Percentiles rank a stretch among this genome's conserved stretches.
These are phyloP conservation scores for Dentipellis sp. DNA, from an alignment of 768 basidiomycete genomes.

Conservation along the genomic window DNA sequence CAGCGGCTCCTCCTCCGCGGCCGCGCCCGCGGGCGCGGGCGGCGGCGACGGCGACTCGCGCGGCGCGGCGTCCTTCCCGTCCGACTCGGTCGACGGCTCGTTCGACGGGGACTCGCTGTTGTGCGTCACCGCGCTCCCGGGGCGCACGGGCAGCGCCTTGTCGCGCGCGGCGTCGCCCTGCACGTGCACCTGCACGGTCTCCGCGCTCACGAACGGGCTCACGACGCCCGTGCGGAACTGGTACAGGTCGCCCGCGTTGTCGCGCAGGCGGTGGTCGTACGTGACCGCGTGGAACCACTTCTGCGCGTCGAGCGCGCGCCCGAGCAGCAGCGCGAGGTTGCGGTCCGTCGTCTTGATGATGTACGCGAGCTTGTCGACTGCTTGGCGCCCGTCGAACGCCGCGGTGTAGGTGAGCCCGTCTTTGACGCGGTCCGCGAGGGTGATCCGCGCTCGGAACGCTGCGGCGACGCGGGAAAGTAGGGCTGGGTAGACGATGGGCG, in stretches of 20 bases:
- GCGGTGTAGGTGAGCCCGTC: conserved; percentile 96
- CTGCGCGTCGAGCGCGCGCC: conserved; percentile 91
- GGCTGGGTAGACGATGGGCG: conserved; percentile 89
- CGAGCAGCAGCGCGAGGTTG: conserved; percentile 90
- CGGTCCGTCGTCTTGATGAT: conserved; percentile 98
- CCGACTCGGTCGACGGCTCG: conserved; percentile 23
- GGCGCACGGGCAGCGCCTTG: conserved; percentile 22
- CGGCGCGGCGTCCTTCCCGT: conserved; percentile 18
- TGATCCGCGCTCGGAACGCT: conserved; percentile 80
- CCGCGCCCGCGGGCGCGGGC: conserved; percentile 9
- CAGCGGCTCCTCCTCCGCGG: conserved; percentile 52
- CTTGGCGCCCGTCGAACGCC: conserved; percentile 93
- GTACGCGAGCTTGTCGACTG: conserved; percentile 94
- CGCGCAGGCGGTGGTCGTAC: conserved; percentile 91
- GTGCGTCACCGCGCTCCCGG: conserved; percentile 17
- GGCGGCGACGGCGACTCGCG: conserved; percentile 14
- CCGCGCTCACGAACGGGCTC: conserved; percentile 71
- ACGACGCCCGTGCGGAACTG: conserved; percentile 82
- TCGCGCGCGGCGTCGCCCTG: conserved; percentile 21
- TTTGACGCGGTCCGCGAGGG: conserved; percentile 73
- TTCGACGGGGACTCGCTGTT: conserved; percentile 16
- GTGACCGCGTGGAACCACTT: conserved; percentile 99
- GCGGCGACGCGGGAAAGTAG: conserved; percentile 90
- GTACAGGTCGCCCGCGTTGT: conserved; percentile 83
- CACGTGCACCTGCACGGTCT: not conserved